These are phyloP conservation scores for Takakia lepidozioides DNA, from an alignment of 225 moss, liverwort and hornwort genomes.

Conservation along the genomic window DNA sequence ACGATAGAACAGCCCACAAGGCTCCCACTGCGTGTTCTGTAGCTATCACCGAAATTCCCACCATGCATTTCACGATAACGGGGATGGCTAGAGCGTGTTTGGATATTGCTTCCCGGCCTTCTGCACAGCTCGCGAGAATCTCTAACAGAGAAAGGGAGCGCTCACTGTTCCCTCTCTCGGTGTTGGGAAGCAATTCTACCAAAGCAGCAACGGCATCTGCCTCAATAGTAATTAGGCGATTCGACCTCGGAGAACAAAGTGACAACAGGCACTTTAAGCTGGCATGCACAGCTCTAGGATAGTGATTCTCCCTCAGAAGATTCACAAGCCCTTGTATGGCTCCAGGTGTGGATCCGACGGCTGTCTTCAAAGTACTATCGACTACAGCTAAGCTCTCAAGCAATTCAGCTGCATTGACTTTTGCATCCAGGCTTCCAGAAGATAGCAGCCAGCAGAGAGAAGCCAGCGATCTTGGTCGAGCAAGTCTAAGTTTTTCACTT, in stretches of 20 bases:
- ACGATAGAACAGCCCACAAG: constrained; percentile 41
- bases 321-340: constrained; percentile 43
- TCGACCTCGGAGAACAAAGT: constrained; percentile 31
- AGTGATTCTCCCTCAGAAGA: constrained; percentile 31
- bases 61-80: constrained; percentile 44
- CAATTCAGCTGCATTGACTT: constrained; percentile 45
- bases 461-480: constrained; percentile 24
- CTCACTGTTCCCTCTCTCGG: constrained; percentile 33
- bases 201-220: constrained; percentile 47
- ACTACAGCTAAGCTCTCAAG: constrained; percentile 21
- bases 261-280: constrained; percentile 58
- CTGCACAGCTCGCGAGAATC: constrained; percentile 56
- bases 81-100: constrained; percentile 60
- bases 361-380: constrained; percentile 17
- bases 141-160: constrained; percentile 54
- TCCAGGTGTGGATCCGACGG: constrained; percentile 25
- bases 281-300: constrained; percentile 29
- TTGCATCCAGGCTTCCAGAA: constrained; percentile 34
- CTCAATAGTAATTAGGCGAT: constrained; percentile 47
- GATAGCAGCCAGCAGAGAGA: constrained; percentile 38
- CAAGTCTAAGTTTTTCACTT: constrained; percentile 20
- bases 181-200: constrained; percentile 43
- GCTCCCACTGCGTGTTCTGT: constrained; percentile 67
- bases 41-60: constrained; percentile 33
- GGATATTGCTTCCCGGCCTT: constrained; percentile 74